A percentile compares a stretch with the other conserved stretches of the same genome.
phyloP scores from a whole-genome alignment of 176 grass and related monocot genomes.

The Oryza australiensis region DNA sequence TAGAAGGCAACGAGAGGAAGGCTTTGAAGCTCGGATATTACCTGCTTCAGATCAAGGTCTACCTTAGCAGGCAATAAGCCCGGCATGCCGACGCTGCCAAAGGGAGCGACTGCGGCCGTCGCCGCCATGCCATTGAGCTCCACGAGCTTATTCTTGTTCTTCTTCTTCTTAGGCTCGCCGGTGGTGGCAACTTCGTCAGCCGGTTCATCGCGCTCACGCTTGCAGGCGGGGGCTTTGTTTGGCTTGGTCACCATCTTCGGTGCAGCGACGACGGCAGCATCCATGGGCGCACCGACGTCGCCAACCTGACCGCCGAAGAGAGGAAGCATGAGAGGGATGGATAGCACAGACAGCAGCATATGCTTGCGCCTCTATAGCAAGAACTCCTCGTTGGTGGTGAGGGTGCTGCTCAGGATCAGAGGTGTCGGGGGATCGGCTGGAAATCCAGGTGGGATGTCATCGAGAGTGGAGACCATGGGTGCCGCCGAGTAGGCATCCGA shows the following conservation, averaged over 20 bases:
- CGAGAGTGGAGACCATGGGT: background rate
- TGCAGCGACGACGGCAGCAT: background rate
- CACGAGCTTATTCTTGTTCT: slow-evolving; percentile 55
- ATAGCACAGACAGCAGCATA: background rate
- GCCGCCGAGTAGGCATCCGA: slow-evolving; percentile 32
- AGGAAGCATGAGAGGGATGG: background rate
- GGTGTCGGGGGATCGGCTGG: slow-evolving; percentile 30
- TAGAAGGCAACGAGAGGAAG: slow-evolving; percentile 66
- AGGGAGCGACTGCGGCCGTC: background rate
- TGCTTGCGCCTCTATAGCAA: slow-evolving; percentile 46
- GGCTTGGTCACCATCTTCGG: slow-evolving; percentile 32
- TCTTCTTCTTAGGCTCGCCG: slow-evolving; percentile 56
- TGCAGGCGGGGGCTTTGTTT: slow-evolving; percentile 52
- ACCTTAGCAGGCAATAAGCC: background rate
- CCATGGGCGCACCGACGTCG: background rate
- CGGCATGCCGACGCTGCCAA: background rate
- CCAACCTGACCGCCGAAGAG: background rate
- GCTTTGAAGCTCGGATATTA: slow-evolving; percentile 64
- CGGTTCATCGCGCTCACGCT: slow-evolving; percentile 50
- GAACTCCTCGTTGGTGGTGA: slow-evolving; percentile 26
- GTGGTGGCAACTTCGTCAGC: background rate
- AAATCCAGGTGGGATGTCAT: slow-evolving; percentile 49
- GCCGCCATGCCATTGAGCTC: slow-evolving; percentile 9
- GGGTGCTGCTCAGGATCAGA: slow-evolving; percentile 22
- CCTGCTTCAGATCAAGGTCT: slow-evolving; percentile 55